Evolutionary conservation across 108 stramenopile species (phyloP), one percentile per base, ranked within the genome.

Genomic region (Cyclotella atomus): DNA sequence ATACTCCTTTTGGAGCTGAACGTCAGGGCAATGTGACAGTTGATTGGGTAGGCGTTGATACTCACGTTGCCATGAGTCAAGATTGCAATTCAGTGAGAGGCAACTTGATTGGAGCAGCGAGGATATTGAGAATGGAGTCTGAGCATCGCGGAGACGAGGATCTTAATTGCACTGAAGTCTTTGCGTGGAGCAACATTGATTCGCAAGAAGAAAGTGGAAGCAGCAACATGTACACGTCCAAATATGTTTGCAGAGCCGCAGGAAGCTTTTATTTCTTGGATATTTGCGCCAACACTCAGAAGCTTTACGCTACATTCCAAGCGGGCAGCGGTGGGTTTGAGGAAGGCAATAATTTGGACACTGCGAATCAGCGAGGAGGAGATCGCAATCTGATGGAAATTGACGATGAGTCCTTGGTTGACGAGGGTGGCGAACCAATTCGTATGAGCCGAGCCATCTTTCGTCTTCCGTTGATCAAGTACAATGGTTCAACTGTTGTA

Each of bases 31-130:
- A 87, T 45, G 81, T 84, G 19, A 83, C 76, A 2, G 59, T 85
- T 23, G 72, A 67, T 44, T 85, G 79, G 67, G 32, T 83, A 0
- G 89, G 89, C 17, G 57, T 86, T 1, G 89, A 90, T 29, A 59
- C 79, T 16, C 84, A 87, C 36, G 65, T 73, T 16, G 74, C 86
- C 36, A 34, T 76, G 30, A 46, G 54, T 32, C 19, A 33, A 12
- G 68, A 47, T 33, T 24, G 52, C 12, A 54, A 27, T 17, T 63
- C 35, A 19, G 65, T 73, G 12, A 34, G 15, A 12, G 74, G 78
- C 10, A 83, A 62, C 24, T 47, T 81, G 60, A 65, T 83, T 50
- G 78, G 70, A 2, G 83, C 71, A 2, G 83, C 63, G 29, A 44
- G 83, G n/a, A 77, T 55, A 12, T 68, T 82, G 17, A 60, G 64